These are phyloP conservation scores for Hypoxylon rubiginosum DNA, from an alignment of 2,329 filamentous ascomycete species.

Conservation along the genomic window DNA sequence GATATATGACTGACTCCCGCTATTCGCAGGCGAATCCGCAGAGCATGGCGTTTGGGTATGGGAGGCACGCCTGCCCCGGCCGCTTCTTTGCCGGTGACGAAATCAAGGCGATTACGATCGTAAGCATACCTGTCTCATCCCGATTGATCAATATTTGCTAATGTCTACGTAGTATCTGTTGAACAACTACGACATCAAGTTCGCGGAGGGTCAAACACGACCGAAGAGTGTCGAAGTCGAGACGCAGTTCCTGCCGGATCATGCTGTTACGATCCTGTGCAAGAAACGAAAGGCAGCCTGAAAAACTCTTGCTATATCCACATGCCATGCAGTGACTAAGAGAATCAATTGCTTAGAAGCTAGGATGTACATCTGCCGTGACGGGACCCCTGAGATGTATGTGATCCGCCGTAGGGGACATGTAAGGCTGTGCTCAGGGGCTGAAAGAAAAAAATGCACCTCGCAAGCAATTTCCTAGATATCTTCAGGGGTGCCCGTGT, in stretches of 20 bases:
- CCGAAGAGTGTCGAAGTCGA: constrained; percentile 20
- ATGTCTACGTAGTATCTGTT: too few relatives aligned
- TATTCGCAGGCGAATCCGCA: constrained; percentile 38
- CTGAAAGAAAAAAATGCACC: not conserved
- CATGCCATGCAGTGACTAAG: too few relatives aligned
- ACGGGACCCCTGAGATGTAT: too few relatives aligned
- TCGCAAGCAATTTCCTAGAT: too few relatives aligned
- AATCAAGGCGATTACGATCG: constrained; percentile 53
- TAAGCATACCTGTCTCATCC: too few relatives aligned
- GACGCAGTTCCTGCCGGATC: constrained; percentile 32
- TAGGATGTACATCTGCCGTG: not conserved
- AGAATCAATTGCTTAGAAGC: not conserved
- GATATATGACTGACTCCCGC: constrained; percentile 8
- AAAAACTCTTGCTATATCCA: not conserved
- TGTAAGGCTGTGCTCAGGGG: not conserved
- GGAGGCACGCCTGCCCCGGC: constrained; percentile 56
- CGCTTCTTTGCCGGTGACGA: constrained; percentile 55
- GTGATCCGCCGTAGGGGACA: not conserved
- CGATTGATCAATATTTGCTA: too few relatives aligned
- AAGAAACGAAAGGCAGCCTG: constrained; percentile 14
- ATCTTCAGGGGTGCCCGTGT: too few relatives aligned
- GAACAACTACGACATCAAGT: constrained; percentile 45
- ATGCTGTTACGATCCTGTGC: constrained; percentile 21
- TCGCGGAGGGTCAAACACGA: constrained; percentile 28
- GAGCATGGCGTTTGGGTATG: constrained; percentile 55